These are phyloP conservation scores for Phytophthora pini DNA, from an alignment of 352 stramenopile genomes.

Conservation along the genomic window DNA sequence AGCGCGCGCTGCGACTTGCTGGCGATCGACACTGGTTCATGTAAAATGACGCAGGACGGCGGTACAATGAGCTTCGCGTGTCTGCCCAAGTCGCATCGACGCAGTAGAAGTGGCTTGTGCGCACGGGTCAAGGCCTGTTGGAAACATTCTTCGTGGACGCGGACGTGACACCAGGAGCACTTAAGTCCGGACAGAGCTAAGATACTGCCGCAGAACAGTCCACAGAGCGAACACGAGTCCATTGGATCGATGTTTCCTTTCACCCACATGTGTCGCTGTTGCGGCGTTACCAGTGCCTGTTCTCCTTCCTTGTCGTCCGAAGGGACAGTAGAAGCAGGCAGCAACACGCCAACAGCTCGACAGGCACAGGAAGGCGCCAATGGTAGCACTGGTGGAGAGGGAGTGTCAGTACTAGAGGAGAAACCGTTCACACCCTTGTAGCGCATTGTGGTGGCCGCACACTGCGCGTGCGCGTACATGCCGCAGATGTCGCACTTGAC, in stretches of 20 bases:
- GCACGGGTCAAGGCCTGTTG: slow-evolving; percentile 39
- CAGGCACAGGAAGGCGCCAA: slow-evolving; percentile 24
- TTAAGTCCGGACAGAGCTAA: slow-evolving; percentile 82
- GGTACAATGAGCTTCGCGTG: slow-evolving; percentile 74
- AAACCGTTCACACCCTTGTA: slow-evolving; percentile 37
- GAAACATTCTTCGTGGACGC: slow-evolving; percentile 85
- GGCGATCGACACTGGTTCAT: slow-evolving; percentile 34
- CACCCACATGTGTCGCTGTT: slow-evolving; percentile 71
- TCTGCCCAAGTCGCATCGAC: slow-evolving; percentile 73
- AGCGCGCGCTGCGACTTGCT: slow-evolving; percentile 73
- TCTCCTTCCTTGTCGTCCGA: slow-evolving; percentile 22
- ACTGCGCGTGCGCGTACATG: slow-evolving; percentile 84
- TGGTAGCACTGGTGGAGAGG: neutral
- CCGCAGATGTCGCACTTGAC: slow-evolving; percentile 87
- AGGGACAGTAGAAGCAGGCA: slow-evolving; percentile 20
- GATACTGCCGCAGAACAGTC: slow-evolving; percentile 83
- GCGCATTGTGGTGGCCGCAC: slow-evolving; percentile 60
- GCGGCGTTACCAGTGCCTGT: slow-evolving; percentile 12
- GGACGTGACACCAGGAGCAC: slow-evolving; percentile 83
- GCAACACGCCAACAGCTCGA: slow-evolving; percentile 27
- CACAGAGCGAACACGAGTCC: slow-evolving; percentile 81
- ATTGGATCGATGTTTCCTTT: slow-evolving; percentile 88
- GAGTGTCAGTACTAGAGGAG: slow-evolving; percentile 1
- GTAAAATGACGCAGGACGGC: slow-evolving; percentile 64
- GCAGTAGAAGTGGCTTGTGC: slow-evolving; percentile 44